Conservation (phyloP, 1,284 basidiomycete species). For the Cutaneotrichosporon arboriforme region DNA sequence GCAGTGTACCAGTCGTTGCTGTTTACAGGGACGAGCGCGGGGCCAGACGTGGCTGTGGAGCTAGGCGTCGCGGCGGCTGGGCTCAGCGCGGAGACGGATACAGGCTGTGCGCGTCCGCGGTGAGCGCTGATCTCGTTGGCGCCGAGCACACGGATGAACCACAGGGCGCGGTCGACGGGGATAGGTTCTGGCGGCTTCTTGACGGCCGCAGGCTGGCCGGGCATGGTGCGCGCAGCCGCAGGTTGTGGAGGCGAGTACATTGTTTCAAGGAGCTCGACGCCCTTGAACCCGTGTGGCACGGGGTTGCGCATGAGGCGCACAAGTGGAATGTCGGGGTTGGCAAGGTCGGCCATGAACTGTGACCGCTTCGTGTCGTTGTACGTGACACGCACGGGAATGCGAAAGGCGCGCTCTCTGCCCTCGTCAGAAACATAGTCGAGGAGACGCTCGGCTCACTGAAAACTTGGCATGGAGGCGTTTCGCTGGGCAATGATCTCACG, state of each 20-base stretch:
- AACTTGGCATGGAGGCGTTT: conserved; percentile 37
- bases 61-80: conserved; percentile 35
- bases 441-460: conserved; percentile 9
- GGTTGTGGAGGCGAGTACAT: conserved; percentile 54
- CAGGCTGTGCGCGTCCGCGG: conserved; percentile 42
- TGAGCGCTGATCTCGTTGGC: conserved; percentile 84
- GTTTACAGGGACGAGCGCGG: conserved; percentile 52
- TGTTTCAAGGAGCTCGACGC: conserved; percentile 82
- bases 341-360: conserved; percentile 85
- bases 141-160: conserved; percentile 93
- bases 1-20: conserved; percentile 73
- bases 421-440: not conserved
- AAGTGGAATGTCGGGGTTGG: conserved; percentile 80
- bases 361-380: conserved; percentile 82
- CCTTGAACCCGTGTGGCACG: conserved; percentile 89
- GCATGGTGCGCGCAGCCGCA: not conserved
- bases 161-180: conserved; percentile 78
- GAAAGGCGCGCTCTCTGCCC: conserved; percentile 65
- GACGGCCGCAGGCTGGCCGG: conserved; percentile 4
- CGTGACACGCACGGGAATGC: conserved; percentile 79
- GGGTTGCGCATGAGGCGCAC: conserved; percentile 74
- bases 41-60: conserved; percentile 41
- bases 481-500: conserved; percentile 67
- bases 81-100: conserved; percentile 27
- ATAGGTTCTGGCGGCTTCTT: conserved; percentile 58